Evolutionary conservation across 805 yeast genomes (phyloP), one percentile per base, ranked within the genome.

Genomic region (Yarrowia sp.): DNA sequence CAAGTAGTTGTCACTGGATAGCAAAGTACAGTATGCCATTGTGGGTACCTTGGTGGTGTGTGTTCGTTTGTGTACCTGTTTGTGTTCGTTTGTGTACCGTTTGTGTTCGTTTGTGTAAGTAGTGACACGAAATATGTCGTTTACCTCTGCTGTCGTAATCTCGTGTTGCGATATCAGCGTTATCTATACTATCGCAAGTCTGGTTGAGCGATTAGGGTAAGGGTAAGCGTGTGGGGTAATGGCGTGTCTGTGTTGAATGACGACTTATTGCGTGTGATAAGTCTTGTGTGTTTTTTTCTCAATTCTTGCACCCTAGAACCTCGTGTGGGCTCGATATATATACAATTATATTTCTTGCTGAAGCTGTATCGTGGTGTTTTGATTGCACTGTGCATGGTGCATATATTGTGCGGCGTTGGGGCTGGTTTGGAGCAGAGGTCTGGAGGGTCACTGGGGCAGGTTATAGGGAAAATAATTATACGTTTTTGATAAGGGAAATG

Each of bases 1-100:
- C 10, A 75, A 68, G 52, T 84, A 84, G 59, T 72, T 71, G 62
- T 80, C 77, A 64, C 76, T 75, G 69, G 80, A 81, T 26, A 84
- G 74, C 44, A 83, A 74, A 4, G 85, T 80, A 22, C 44, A 33
- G 36, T 61, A 61, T 7, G 63, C 38, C 61, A 54, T 54, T 16
- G 32, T 11, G 32, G 28, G 14, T 11, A 16, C 36, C 16, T 32
- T 11, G 24, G 22, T 9, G 22, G 51, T 43, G 30, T 16, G 24
- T 44, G 19, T 36, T n/a, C 30, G 43, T 24, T 24, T 24, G 49
- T 24, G 21, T 4, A 41, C 19, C 21, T 16, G 14, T 3, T 16
- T 4, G 48, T 16, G 5, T 11, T 11, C 4, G 9, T 19, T 11
- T 7, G 12, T 8, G 14, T 9, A 11, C 32, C 10, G 8, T 24